These are phyloP conservation scores for Monoraphidium neglectum DNA, from an alignment of 139 green algal species.

Conservation along the genomic window DNA sequence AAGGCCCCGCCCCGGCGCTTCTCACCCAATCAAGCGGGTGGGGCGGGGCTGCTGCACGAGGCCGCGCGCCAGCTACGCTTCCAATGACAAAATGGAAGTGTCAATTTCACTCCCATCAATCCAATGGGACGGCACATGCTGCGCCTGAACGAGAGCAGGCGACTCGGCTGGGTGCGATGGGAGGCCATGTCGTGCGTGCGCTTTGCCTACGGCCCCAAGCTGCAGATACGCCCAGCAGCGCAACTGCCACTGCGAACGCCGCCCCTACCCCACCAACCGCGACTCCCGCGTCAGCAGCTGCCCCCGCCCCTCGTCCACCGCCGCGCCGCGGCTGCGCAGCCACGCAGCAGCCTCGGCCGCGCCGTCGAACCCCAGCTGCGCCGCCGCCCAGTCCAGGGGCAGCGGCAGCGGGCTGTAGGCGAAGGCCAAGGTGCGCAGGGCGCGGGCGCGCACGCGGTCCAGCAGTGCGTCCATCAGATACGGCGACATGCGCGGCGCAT, in stretches of 20 bases:
- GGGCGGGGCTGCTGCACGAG: no score
- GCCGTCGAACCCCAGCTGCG: conserved; percentile 31
- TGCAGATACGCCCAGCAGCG: not conserved
- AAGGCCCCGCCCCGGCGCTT: no score
- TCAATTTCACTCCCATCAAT: no score
- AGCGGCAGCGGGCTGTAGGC: conserved; percentile 28
- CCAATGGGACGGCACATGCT: no score
- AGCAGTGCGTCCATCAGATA: conserved; percentile 71
- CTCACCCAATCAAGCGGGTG: no score
- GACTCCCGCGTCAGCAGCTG: conserved; percentile 36
- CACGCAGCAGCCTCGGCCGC: conserved; percentile 15
- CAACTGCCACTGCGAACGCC: not conserved
- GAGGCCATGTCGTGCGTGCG: no score
- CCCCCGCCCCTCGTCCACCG: conserved; percentile 9
- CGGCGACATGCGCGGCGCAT: conserved; percentile 61
- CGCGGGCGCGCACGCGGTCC: conserved; percentile 22
- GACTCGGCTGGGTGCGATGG: no score
- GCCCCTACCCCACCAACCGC: not conserved
- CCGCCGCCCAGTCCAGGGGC: conserved; percentile 25
- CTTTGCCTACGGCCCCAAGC: no score
- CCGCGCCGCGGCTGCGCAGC: conserved; percentile 6
- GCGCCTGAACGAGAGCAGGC: no score
- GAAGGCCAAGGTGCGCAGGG: conserved; percentile 12
- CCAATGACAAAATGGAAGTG: no score
- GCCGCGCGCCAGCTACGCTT: no score